phyloP scores from a whole-genome alignment of 192 early-diverging fungal species.

The Coemansia sp. region DNA sequence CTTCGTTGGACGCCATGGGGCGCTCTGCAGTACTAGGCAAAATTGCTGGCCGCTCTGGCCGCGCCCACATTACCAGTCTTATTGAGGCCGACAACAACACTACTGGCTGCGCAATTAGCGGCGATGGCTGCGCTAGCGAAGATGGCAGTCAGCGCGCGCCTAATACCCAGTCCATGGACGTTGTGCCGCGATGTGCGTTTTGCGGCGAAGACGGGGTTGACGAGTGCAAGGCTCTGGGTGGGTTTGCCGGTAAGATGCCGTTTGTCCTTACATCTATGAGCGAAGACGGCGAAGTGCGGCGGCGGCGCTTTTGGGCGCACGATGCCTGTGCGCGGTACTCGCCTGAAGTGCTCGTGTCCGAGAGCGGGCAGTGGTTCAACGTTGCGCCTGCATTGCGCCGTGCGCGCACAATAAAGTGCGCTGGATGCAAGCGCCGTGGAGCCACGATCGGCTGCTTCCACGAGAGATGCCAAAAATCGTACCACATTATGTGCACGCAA shows the following conservation, averaged over 20 bases:
- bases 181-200: constrained; percentile 44
- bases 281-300: constrained; percentile 54
- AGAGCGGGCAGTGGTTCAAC: constrained; percentile 79
- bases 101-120: not conserved
- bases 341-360: constrained; percentile 76
- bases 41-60: constrained; percentile 9
- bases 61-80: constrained; percentile 7
- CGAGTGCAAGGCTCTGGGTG: constrained; percentile 5
- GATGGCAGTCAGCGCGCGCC: too few species aligned
- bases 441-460: constrained; percentile 90
- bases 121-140: not conserved
- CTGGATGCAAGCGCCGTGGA: constrained; percentile 72
- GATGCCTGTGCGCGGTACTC: constrained; percentile 79
- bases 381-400: constrained; percentile 72
- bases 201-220: constrained; percentile 57
- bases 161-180: too few species aligned
- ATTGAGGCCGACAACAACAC: not conserved
- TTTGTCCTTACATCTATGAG: constrained; percentile 57
- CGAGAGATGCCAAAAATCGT: constrained; percentile 75
- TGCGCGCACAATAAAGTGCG: constrained; percentile 73
- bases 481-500: constrained; percentile 77
- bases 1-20: constrained; percentile 9
- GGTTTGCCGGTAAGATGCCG: constrained; percentile 41
- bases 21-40: constrained; percentile 18
- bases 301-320: constrained; percentile 79